phyloP scores from a whole-genome alignment of 805 yeast genomes.

The Ascoidea rubescens region DNA sequence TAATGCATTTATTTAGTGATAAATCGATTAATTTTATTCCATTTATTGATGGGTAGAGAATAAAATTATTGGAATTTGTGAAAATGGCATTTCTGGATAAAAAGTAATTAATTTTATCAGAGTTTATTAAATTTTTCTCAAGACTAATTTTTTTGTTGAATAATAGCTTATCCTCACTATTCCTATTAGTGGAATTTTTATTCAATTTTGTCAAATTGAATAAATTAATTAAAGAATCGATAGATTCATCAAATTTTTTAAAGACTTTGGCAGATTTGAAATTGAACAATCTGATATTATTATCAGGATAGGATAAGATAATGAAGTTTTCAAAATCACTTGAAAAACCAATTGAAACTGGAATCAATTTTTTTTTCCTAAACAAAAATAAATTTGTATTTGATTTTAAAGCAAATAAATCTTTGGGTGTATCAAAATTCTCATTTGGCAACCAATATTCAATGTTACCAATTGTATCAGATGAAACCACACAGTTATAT shows the following conservation, averaged over 20 bases:
- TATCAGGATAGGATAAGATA: slow-evolving; percentile 12
- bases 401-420: slow-evolving; percentile 15
- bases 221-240: background rate
- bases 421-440: slow-evolving; percentile 6
- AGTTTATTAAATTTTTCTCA: background rate
- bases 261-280: slow-evolving; percentile 13
- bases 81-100: background rate
- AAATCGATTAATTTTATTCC: background rate
- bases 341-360: slow-evolving; percentile 6
- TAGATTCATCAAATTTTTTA: background rate
- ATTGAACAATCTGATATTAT: slow-evolving; percentile 12
- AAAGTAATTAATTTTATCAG: background rate
- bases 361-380: slow-evolving; percentile 12
- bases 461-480: background rate
- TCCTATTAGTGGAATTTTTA: too few relatives aligned
- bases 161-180: background rate
- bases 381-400: slow-evolving; percentile 16
- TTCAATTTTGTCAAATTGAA: too few relatives aligned
- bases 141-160: background rate
- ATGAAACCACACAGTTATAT: background rate
- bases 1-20: background rate
- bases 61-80: background rate
- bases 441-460: slow-evolving; percentile 5
- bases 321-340: slow-evolving; percentile 12
- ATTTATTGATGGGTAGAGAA: background rate